A percentile compares a stretch with the other conserved stretches of the same genome.
phyloP scores from a whole-genome alignment of 306 rosid genomes.

The Neltuma alba region DNA sequence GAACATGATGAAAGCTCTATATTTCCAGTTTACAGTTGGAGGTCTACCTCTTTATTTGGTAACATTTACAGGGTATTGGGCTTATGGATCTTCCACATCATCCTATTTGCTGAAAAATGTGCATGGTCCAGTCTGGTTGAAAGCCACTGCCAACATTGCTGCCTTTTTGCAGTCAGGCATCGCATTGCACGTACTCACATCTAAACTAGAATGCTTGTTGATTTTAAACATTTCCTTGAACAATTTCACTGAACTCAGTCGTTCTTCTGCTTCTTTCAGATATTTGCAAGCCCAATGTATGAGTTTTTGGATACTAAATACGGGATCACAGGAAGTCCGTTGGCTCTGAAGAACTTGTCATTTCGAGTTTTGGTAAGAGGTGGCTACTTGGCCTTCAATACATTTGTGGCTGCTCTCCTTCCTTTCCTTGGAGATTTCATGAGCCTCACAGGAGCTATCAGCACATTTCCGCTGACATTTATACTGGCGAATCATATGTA shows the following conservation, averaged over 20 bases:
- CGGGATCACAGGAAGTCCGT: conserved; percentile 77
- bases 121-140: conserved; percentile 82
- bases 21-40: conserved; percentile 87
- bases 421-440: conserved; percentile 99
- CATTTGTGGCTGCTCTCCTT: conserved; percentile 75
- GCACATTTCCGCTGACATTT: conserved; percentile 95
- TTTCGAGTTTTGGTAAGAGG: conserved; percentile 79
- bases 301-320: conserved; percentile 77
- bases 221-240: conserved; percentile 20
- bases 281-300: conserved; percentile 98
- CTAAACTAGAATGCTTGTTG: conserved; percentile 24
- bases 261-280: conserved; percentile 48
- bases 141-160: conserved; percentile 67
- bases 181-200: conserved; percentile 71
- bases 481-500: conserved; percentile 96
- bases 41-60: conserved; percentile 81
- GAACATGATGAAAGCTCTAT: conserved; percentile 88
- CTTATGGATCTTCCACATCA: conserved; percentile 80
- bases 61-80: conserved; percentile 91
- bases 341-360: conserved; percentile 59
- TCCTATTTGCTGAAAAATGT: conserved; percentile 77
- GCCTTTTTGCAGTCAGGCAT: conserved; percentile 93
- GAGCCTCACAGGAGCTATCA: conserved; percentile 96
- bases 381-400: conserved; percentile 74
- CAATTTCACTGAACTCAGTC: conserved; percentile 8